These are phyloP conservation scores for Senna siamea DNA, from an alignment of 306 rosid species.

Conservation along the genomic window DNA sequence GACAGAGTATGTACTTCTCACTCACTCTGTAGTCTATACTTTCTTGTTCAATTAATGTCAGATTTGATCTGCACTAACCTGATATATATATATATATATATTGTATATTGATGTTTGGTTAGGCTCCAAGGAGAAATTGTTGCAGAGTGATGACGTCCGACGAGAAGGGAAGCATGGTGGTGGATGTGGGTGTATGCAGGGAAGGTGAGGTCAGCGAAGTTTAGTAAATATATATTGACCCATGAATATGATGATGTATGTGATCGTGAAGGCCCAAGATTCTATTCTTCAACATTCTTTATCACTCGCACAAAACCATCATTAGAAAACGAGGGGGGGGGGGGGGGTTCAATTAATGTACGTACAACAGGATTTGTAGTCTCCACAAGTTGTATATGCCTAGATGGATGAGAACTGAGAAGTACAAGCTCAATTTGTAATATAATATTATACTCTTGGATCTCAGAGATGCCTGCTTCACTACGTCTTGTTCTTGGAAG, in stretches of 20 bases:
- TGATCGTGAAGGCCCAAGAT: too few relatives aligned
- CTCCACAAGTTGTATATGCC: too few relatives aligned
- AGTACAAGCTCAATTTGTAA: neutral
- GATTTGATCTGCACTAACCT: neutral
- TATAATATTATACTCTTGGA: neutral
- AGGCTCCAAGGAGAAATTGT: conserved; percentile 98
- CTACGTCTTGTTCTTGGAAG: neutral
- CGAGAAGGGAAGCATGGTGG: conserved; percentile 61
- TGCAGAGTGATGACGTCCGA: conserved; percentile 67
- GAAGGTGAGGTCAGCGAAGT: conserved; percentile 77
- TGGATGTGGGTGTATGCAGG: conserved; percentile 76
- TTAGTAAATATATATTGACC: too few relatives aligned
- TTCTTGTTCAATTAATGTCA: too few relatives aligned
- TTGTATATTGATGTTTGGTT: conserved; percentile 11
- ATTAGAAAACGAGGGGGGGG: too few relatives aligned
- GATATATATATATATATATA: too few relatives aligned
- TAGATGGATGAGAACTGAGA: too few relatives aligned
- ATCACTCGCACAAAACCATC: too few relatives aligned
- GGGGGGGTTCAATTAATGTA: too few relatives aligned
- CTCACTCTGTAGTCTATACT: neutral
- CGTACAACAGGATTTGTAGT: neutral
- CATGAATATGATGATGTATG: too few relatives aligned
- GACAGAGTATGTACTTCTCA: conserved; percentile 63
- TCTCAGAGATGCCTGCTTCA: neutral
- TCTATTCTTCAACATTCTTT: too few relatives aligned